Base-by-base conservation (phyloP, 2,329 filamentous ascomycete species). In the Diaporthe helianthi region DNA sequence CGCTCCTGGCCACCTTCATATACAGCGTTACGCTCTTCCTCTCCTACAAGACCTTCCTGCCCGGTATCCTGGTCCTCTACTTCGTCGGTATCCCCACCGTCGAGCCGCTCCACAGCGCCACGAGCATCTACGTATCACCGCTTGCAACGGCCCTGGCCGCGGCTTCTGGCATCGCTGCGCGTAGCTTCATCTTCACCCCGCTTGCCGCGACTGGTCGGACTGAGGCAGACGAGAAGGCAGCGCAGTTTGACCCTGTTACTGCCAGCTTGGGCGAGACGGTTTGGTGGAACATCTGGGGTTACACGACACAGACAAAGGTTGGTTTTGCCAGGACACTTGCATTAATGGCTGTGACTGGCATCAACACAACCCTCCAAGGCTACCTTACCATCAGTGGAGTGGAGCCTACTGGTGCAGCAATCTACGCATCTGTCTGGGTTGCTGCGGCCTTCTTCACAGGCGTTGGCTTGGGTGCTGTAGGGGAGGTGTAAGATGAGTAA, bases 341-440 rank as follows among this genome's bases (percentile, higher is more conserved):
- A 7, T 81, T 90, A 58, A 82, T 87, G 69, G 75, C 87, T 63
- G 82, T 90, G 61, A 90, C 89, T 3, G 86, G 83, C 15, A 76
- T 84, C 54, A 85, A 86, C 76, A 88, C 88, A 0, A 89, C 90
- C 69, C 80, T 94, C 49, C 87, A 92, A 76, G 87, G 89, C 29
- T 86, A 85, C 55, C 83, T 89, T 67, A 91, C 89, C 0, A 81
- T 98, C 24, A 83, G 88, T 53, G 92, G 93, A 5, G 88, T 93
- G 13, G 91, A 94, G 75, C 72, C 87, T 4, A 74, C 83, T 0
- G 95, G 94, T 13, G 93, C 94, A 1, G 81, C 84, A 3, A 87
- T 86, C 0, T 98, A 94, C 84, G 89, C 92, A 2, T 83, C 83
- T 26, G 83, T 95, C 44, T 98, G 93, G 93, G 87, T 87, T n/a